Percentiles rank a stretch among this genome's conserved stretches.
Evolutionary conservation across 345 rosid species (phyloP).

Genomic region (Sisymbrium irio): DNA sequence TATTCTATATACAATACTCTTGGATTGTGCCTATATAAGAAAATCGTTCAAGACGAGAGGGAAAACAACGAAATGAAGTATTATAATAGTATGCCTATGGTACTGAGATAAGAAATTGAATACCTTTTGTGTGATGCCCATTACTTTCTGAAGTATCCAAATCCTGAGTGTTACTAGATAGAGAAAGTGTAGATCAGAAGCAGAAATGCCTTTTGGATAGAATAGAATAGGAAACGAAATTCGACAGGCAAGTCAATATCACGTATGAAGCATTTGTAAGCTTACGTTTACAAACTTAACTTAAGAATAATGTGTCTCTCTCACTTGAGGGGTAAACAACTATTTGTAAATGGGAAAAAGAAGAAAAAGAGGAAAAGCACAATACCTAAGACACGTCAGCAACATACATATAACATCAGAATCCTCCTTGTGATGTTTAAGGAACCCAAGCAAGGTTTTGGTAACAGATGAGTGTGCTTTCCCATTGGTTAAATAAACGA

Average conservation of each 20-base stretch:
- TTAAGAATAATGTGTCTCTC: too few species aligned
- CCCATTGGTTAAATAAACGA: conserved; percentile 53
- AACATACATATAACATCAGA: conserved; percentile 65
- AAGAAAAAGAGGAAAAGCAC: conserved; percentile 15
- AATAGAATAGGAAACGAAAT: too few species aligned
- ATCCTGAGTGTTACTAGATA: conserved; percentile 51
- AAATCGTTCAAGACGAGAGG: background rate
- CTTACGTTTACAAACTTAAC: too few species aligned
- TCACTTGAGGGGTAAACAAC: too few species aligned
- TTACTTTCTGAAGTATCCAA: conserved; percentile 38
- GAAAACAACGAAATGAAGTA: background rate
- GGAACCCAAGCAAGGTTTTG: conserved; percentile 55
- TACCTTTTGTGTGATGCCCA: conserved; percentile 44
- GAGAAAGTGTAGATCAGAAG: conserved; percentile 17
- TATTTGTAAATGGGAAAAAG: too few species aligned
- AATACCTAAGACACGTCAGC: conserved; percentile 78
- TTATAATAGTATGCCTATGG: background rate
- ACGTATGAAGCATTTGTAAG: too few species aligned
- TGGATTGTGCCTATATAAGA: background rate
- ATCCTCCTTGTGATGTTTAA: conserved; percentile 55
- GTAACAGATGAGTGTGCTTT: conserved; percentile 46
- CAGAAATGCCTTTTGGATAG: too few species aligned
- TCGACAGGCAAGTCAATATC: too few species aligned
- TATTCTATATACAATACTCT: background rate
- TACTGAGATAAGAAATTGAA: conserved; percentile 22